Evolutionary conservation across 495 filamentous ascomycete genomes (phyloP), one percentile per base, ranked within the genome.

Genomic region (Glarea lozoyensis): DNA sequence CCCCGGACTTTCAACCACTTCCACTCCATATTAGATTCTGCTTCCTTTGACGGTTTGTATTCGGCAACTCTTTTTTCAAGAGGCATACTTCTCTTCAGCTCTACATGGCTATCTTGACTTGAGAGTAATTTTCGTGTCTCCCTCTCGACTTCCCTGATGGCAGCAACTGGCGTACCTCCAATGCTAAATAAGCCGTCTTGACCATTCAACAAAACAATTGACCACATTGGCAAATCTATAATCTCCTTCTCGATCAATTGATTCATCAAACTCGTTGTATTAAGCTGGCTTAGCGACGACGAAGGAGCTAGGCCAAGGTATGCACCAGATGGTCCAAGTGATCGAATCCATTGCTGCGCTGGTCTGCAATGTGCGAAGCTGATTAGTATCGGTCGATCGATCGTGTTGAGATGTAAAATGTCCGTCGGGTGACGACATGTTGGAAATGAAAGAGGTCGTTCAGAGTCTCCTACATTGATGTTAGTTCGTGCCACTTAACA

Each of bases 281-380:
- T 47, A 2, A 27, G 27, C 19, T 47, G 44, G 16, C 44, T 47
- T 11, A 47, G 44, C 1, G 23, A 29, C 21, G 21, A 11, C 3
- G 37, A 47, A 2, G 44, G 37, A 12, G 44, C 44, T 15, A 47
- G 34, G 10, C 44, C 44, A 18, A 47, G 21, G 36, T 47, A 47
- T 34, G 44, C 44, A 0, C 44, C 44, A 1, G 36, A 41, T 13
- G 44, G 44, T 5, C 40, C 20, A 5, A 47, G 31, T 21, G 37
- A 16, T 1, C 44, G 27, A 19, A 32, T 18, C 44, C 44, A 47
- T 35, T 47, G 44, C 15, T 35, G 27, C 15, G 37, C 16, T 25
- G 44, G 44, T 33, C 37, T 40, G 19, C 44, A 47, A 30, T 41
- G 44, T 19, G 44, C 44, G 29, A 47, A 47, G 0, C 27, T 34